Base-by-base conservation (phyloP, 345 rosid species). In the Eutrema yunnanense region DNA sequence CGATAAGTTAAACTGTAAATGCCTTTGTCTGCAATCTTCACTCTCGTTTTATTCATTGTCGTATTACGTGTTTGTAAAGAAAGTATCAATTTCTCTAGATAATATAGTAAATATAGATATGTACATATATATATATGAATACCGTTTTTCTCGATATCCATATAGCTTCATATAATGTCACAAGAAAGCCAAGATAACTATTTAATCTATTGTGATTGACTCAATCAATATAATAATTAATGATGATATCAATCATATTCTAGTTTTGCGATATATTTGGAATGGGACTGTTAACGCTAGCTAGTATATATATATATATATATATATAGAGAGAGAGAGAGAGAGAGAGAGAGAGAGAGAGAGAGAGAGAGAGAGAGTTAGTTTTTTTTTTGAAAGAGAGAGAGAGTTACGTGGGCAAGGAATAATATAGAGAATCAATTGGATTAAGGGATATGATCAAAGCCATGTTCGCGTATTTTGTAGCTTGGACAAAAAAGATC, bases 381-480 rank as follows among this genome's bases (percentile, higher is more conserved):
- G 1, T 0, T 0, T 0, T 19, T 19, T 19, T 0, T 19, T 19
- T 19, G 19, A 19, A 19, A 34, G 37, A 34, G 37, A 34, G 7
- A 51, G 6, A 51, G 30, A 1, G n/a, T 52, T 66, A 52, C 36
- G 48, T 49, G 37, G 48, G 11, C 3, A 33, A 32, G n/a, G 9
- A 52, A 10, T 19, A 51, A 38, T 51, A 51, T 40, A 66, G 48
- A 51, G 71, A 66, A 51, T 66, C 62, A 41, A 53, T 41, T 41
- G 52, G 62, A 42, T 12, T 42, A 30, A 42, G 42, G 0, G 26
- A 22, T 2, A 22, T 34, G 4, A 30, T 3, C 30, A 48, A 50
- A 70, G 40, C 58, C 66, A 70, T 58, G 59, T 59, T 59, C 49
- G 50, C 9, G 59, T 58, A 48, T 34, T 8, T n/a, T 58, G 57